These are phyloP conservation scores for Gamsiella multidivaricata DNA, from an alignment of 192 early-diverging fungal species.

Conservation along the genomic window DNA sequence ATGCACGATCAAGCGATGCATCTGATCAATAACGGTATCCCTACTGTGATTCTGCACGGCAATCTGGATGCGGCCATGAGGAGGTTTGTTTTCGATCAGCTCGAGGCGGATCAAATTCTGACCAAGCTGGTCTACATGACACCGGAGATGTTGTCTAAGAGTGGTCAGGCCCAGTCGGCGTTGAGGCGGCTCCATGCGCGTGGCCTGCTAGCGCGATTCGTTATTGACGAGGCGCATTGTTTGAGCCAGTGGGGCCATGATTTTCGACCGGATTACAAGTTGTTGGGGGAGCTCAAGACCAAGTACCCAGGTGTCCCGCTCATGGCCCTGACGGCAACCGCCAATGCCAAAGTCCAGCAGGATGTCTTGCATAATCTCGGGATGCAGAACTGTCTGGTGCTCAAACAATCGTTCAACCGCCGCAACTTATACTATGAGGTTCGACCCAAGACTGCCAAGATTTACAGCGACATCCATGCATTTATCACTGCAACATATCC, in stretches of 20 bases:
- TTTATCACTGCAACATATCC: slow-evolving; percentile 73
- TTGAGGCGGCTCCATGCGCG: slow-evolving; percentile 68
- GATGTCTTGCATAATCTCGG: slow-evolving; percentile 83
- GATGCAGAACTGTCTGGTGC: slow-evolving; percentile 74
- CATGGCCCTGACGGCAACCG: slow-evolving; percentile 97
- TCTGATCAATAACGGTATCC: slow-evolving; percentile 73
- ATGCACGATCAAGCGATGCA: slow-evolving; percentile 94
- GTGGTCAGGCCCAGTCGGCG: slow-evolving; percentile 63
- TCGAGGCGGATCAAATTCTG: slow-evolving; percentile 57
- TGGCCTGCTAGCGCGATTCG: slow-evolving; percentile 84
- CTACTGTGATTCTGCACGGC: slow-evolving; percentile 73
- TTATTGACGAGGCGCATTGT: slow-evolving; percentile 98
- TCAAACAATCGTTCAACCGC: slow-evolving; percentile 92
- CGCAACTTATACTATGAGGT: slow-evolving; percentile 85
- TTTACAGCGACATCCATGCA: slow-evolving; percentile 77
- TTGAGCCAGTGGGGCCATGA: slow-evolving; percentile 98
- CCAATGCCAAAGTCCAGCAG: slow-evolving; percentile 87
- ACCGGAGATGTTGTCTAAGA: slow-evolving; percentile 85
- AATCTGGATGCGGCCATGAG: slow-evolving; percentile 61
- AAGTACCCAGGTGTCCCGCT: slow-evolving; percentile 82
- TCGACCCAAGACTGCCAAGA: slow-evolving; percentile 67
- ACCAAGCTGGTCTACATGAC: slow-evolving; percentile 88
- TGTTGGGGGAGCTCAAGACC: slow-evolving; percentile 72
- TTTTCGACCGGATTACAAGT: slow-evolving; percentile 93
- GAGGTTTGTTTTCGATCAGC: slow-evolving; percentile 66